These are phyloP conservation scores for Zoysia pacifica DNA, from an alignment of 176 grass and related monocot species.

Conservation along the genomic window DNA sequence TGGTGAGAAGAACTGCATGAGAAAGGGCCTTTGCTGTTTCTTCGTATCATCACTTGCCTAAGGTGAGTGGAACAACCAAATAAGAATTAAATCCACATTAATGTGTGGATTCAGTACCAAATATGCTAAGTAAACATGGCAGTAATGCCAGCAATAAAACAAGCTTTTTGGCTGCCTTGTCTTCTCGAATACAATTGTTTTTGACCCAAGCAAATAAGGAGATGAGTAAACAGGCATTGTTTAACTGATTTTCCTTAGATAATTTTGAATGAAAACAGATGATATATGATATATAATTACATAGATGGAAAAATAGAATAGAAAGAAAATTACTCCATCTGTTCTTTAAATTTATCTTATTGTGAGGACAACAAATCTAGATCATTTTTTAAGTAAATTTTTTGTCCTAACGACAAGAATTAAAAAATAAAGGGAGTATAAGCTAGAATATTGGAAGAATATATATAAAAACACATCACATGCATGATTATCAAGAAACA, in stretches of 20 bases:
- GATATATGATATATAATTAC: not conserved
- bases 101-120: conserved; percentile 1
- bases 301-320: not conserved
- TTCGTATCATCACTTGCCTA: conserved; percentile 84
- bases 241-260: not conserved
- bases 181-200: not conserved
- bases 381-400: too few relatives aligned
- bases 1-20: conserved; percentile 89
- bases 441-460: too few relatives aligned
- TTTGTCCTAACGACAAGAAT: too few relatives aligned
- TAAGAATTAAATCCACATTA: conserved; percentile 13
- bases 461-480: too few relatives aligned
- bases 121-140: not conserved
- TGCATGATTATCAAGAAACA: too few relatives aligned
- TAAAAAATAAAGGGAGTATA: too few relatives aligned
- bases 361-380: too few relatives aligned
- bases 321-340: not conserved
- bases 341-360: too few relatives aligned
- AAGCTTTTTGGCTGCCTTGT: not conserved
- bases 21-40: conserved; percentile 78
- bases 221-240: not conserved
- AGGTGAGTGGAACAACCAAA: conserved; percentile 18
- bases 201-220: not conserved
- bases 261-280: conserved; percentile 13
- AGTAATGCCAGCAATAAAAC: not conserved